phyloP scores from a whole-genome alignment of 2,329 filamentous ascomycete species.

The Ophiosphaerella herpotricha region DNA sequence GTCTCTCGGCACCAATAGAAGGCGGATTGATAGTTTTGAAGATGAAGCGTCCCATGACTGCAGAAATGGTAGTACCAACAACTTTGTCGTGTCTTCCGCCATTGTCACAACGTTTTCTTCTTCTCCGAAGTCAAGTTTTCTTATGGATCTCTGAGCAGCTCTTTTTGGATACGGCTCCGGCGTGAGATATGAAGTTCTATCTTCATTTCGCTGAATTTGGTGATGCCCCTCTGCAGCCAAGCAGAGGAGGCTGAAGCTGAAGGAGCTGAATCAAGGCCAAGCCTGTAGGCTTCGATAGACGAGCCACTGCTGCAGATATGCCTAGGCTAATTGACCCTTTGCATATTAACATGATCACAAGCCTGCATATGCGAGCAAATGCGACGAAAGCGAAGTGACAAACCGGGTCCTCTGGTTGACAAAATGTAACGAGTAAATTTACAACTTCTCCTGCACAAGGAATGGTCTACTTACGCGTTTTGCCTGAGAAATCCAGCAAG shows the following conservation, averaged over 20 bases:
- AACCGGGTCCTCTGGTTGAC: too few species aligned
- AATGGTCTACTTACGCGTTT: too few species aligned
- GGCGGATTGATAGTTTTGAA: background rate
- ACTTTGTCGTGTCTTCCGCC: background rate
- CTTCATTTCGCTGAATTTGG: background rate
- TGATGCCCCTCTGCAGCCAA: background rate
- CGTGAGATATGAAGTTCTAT: too few species aligned
- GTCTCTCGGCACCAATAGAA: background rate
- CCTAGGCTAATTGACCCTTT: background rate
- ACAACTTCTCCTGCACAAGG: too few species aligned
- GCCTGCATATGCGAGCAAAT: too few species aligned
- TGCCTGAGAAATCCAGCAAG: too few species aligned
- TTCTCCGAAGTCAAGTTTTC: too few species aligned
- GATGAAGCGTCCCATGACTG: background rate
- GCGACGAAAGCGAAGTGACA: too few species aligned
- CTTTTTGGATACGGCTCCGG: too few species aligned
- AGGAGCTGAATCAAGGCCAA: background rate
- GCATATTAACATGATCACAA: too few species aligned
- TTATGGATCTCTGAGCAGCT: too few species aligned
- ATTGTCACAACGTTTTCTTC: background rate
- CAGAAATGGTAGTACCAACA: background rate
- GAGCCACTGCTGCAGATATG: background rate
- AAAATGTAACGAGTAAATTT: too few species aligned
- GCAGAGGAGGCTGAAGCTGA: background rate
- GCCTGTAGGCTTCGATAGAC: background rate